Evolutionary conservation across 192 early-diverging fungal species (phyloP), one percentile per base, ranked within the genome.

Genomic region (Dissophora globulifera): DNA sequence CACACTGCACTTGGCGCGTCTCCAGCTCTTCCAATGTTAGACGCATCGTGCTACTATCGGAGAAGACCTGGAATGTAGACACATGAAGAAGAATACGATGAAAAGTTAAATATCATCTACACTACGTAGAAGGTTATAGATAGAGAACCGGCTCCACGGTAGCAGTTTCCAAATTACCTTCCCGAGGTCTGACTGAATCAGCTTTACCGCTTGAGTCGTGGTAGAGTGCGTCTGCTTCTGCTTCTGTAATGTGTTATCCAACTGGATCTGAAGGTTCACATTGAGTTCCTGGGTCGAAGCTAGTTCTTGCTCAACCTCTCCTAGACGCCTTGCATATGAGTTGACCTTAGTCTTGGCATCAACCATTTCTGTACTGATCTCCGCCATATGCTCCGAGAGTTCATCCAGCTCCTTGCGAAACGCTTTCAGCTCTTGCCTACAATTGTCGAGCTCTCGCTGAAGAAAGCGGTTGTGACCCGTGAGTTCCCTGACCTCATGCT

Each of bases 351-450:
- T 65, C 16, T 82, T 82, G 10, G 86, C 85, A 50, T 84, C 84
- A 29, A 84, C 63, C 85, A 88, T 85, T 63, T 88, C 87, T 7
- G 76, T 53, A 2, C 83, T 81, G 76, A 88, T 88, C 38, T 88
- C 85, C 15, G 81, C 82, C 54, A 88, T 68, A 40, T 88, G 87
- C n/a, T 71, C 85, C 9, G 85, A 79, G 0, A 88, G 46, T 20
- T 78, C 78, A 31, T 88, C 87, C 43, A 88, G 60, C 52, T 88
- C 87, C 33, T 78, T 84, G 19, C 85, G 83, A 64, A 86, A 88
- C 19, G 79, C 45, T 29, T 81, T 82, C 17, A 88, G 52, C 45
- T 88, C 87, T 30, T 79, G 58, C 25, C 82, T 58, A 23, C 85
- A 85, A 17, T 74, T 69, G 27, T 84, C 82, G 12, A 88, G 49